phyloP scores from a whole-genome alignment of 2,329 filamentous ascomycete species.

The Diplodia corticola region DNA sequence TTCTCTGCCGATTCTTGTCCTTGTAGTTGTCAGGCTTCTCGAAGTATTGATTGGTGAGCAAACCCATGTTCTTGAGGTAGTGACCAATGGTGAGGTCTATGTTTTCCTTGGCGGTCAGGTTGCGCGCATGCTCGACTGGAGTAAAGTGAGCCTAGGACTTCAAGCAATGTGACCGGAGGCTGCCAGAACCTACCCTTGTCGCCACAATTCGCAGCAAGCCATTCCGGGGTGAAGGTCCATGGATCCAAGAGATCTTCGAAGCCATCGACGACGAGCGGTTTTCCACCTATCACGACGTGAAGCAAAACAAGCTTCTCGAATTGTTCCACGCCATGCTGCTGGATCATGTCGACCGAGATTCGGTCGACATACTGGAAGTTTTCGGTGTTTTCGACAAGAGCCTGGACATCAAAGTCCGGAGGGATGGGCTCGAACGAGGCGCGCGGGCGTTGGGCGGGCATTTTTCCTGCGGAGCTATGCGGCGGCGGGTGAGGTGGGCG shows the following conservation, averaged over 20 bases:
- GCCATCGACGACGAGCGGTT: slow-evolving; percentile 86
- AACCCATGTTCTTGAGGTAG: slow-evolving; percentile 84
- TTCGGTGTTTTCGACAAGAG: slow-evolving; percentile 71
- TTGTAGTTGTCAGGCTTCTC: slow-evolving; percentile 69
- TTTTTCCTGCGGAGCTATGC: slow-evolving; percentile 41
- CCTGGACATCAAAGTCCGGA: slow-evolving; percentile 75
- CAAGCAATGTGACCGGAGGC: slow-evolving; percentile 27
- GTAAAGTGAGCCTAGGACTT: slow-evolving; percentile 24
- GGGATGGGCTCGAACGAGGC: slow-evolving; percentile 91
- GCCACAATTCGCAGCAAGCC: slow-evolving; percentile 77
- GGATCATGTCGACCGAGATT: slow-evolving; percentile 76
- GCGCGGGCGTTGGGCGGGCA: slow-evolving; percentile 78
- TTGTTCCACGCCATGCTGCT: slow-evolving; percentile 70
- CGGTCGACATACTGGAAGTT: slow-evolving; percentile 88
- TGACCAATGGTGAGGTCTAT: slow-evolving; percentile 85
- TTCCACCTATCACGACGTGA: slow-evolving; percentile 81
- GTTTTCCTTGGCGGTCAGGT: slow-evolving; percentile 70
- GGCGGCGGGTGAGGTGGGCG: not conserved
- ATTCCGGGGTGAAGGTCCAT: slow-evolving; percentile 75
- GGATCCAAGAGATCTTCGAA: slow-evolving; percentile 76
- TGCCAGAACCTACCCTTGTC: slow-evolving; percentile 66
- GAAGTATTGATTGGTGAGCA: slow-evolving; percentile 78
- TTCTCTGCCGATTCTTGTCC: slow-evolving; percentile 76
- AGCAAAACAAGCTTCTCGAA: slow-evolving; percentile 84
- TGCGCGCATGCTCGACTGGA: slow-evolving; percentile 78